Percentiles rank a stretch among this genome's conserved stretches.
phyloP scores from a whole-genome alignment of 371 early-diverging fungal genomes.

The Caulochytrium protostelioides region DNA sequence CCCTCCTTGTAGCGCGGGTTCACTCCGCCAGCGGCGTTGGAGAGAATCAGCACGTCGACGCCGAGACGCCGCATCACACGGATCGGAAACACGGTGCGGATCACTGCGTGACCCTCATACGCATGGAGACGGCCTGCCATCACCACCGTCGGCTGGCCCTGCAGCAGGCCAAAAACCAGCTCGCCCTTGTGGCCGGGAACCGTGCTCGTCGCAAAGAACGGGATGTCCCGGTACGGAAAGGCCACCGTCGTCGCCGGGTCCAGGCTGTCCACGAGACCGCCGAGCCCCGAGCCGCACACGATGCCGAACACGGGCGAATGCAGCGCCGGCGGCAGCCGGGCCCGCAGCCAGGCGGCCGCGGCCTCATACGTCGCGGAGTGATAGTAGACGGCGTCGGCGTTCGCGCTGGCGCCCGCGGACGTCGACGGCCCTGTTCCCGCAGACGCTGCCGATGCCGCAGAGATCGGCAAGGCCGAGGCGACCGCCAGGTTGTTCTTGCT shows the following conservation, averaged over 20 bases:
- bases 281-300: slow-evolving; percentile 83
- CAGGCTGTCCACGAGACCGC: slow-evolving; percentile 57
- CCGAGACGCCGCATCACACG: slow-evolving; percentile 70
- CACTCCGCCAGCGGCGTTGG: slow-evolving; percentile 83
- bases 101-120: slow-evolving; percentile 61
- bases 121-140: slow-evolving; percentile 69
- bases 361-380: slow-evolving; percentile 12
- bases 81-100: slow-evolving; percentile 63
- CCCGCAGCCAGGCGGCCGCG: slow-evolving; percentile 15
- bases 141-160: slow-evolving; percentile 32
- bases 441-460: too few species aligned
- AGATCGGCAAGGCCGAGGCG: too few species aligned
- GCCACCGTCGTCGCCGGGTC: too few species aligned
- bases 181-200: slow-evolving; percentile 63
- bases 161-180: slow-evolving; percentile 56
- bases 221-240: too few species aligned
- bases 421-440: too few species aligned
- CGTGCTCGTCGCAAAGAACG: slow-evolving; percentile 67
- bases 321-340: slow-evolving; percentile 9
- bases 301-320: slow-evolving; percentile 41
- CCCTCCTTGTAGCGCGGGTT: slow-evolving; percentile 57
- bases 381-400: slow-evolving; percentile 10
- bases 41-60: slow-evolving; percentile 52
- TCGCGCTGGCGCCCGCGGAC: too few species aligned
- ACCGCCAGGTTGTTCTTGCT: too few species aligned